Evolutionary conservation across 1,284 basidiomycete species (phyloP), one percentile per base, ranked within the genome.

Genomic region (Ustilago curta): DNA sequence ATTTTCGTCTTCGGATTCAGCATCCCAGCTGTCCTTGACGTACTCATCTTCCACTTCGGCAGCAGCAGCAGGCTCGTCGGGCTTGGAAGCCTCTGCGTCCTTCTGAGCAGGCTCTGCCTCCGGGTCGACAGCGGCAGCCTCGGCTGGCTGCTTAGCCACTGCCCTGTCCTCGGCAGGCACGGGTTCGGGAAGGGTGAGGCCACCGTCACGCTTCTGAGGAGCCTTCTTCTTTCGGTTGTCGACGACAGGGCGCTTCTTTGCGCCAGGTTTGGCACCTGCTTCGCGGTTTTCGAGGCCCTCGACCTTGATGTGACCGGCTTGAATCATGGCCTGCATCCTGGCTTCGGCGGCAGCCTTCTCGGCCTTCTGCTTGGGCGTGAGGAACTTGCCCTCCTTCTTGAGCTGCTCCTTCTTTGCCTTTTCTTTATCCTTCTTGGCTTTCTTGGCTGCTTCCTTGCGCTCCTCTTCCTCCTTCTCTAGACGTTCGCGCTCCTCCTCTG

Each of bases 291-390:
- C 86, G 43, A 98, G 87, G 65, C 93, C 97, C 76, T 95, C 95
- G 70, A 99, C 91, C 79, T 92, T 91, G 61, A 94, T 92, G 53
- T 82, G 80, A 51, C 95, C 95, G 31, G 93, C 93, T 23, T 91
- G 90, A 54, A 99, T 88, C 63, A 99, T 89, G 4, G 96, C 96
- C 85, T 96, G 90, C 86, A 92, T 93, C 61, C 95, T 90, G 39
- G 93, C 90, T 85, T 98, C 95, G 8, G 95, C 95, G 66, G 91
- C 92, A 18, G 92, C 92, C 78, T 90, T 91, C 85, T 98, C 95
- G 81, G 94, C 93, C 87, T 95, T 97, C 85, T 99, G 95, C 86
- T 97, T 97, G 40, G 83, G 82, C 1, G 83, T 84, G 35, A 84
- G 70, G 18, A 83, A 77, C 73, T 84, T 83, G 63, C 83, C 83